phyloP scores from a whole-genome alignment of 352 stramenopile genomes.

The Pythium grandisporangium region DNA sequence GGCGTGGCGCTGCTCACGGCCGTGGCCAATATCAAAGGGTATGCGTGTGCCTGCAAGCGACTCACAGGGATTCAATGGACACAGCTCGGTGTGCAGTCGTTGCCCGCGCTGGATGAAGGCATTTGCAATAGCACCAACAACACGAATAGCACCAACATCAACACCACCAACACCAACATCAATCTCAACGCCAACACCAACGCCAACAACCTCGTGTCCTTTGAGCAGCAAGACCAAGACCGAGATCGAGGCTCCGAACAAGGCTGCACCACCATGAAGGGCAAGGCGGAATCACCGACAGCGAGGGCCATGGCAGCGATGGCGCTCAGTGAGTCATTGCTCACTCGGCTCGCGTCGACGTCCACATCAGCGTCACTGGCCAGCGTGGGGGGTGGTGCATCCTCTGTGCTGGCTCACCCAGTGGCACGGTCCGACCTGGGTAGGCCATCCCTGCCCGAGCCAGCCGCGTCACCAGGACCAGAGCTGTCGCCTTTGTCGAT shows the following conservation, averaged over 20 bases:
- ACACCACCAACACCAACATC: too few relatives aligned
- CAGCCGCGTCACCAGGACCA: too few relatives aligned
- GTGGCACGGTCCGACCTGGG: too few relatives aligned
- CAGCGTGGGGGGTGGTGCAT: too few relatives aligned
- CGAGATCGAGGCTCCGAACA: too few relatives aligned
- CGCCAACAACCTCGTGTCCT: too few relatives aligned
- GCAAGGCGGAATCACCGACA: constrained; percentile 10
- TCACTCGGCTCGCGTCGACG: constrained; percentile 18
- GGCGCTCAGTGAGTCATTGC: constrained; percentile 19
- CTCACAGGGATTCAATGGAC: constrained; percentile 32
- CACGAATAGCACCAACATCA: neutral
- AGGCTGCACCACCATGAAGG: neutral
- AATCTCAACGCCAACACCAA: too few relatives aligned
- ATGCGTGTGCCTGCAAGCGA: constrained; percentile 40
- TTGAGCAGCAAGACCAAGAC: too few relatives aligned
- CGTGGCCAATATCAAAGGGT: constrained; percentile 51
- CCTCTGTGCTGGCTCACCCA: too few relatives aligned
- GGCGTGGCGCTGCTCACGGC: constrained; percentile 52
- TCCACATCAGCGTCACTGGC: too few relatives aligned
- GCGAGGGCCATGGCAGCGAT: constrained; percentile 17
- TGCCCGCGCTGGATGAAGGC: constrained; percentile 6
- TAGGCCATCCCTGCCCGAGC: too few relatives aligned
- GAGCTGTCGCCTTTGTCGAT: neutral
- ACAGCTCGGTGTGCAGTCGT: constrained; percentile 38
- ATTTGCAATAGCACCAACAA: neutral